Evolutionary conservation across 1,139 yeast genomes (phyloP), one percentile per base, ranked within the genome.

Genomic region (Saccharomyces hybrid): DNA sequence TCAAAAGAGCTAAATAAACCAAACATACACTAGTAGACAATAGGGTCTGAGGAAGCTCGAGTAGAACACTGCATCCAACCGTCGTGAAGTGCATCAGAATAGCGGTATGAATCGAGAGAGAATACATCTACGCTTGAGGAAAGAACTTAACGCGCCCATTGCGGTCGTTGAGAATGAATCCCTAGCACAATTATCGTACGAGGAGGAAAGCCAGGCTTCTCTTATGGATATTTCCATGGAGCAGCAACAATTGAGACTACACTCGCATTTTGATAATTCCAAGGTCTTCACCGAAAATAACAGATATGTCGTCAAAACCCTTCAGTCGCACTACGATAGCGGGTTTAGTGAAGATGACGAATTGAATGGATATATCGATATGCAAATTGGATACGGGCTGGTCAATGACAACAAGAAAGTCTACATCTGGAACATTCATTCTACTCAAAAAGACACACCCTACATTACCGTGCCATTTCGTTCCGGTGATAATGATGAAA

Each of bases 371-470:
- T 73, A 74, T 55, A 68, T 84, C 5, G 89, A 84, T 65, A 73
- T 78, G 41, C 62, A 61, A 8, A 78, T 88, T 2, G 74, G 76
- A 44, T 81, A 78, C 64, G 83, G 88, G 0, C 72, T 85, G 31
- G 76, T 80, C 7, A 73, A 82, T 4, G 76, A 82, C 23, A 73
- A 72, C 28, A 70, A 75, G 13, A 73, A 81, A 46, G 76, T 85
- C 32, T 78, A 80, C 63, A 85, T 85, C 4, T 90, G 96, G 93
- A 76, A 81, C 54, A 86, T 84, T 64, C 73, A 76, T 53, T 79
- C 89, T 0, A 76, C 80, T 8, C 87, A 84, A 57, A 69, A 74
- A 26, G 72, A 78, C 3, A 89, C 95, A 0, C 74, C 81, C 34
- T 80, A 85, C 20, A 61, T 71, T 32, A 70, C 74, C 23, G 71